Conservation (phyloP, 345 rosid species). For the Camelina laxa region DNA sequence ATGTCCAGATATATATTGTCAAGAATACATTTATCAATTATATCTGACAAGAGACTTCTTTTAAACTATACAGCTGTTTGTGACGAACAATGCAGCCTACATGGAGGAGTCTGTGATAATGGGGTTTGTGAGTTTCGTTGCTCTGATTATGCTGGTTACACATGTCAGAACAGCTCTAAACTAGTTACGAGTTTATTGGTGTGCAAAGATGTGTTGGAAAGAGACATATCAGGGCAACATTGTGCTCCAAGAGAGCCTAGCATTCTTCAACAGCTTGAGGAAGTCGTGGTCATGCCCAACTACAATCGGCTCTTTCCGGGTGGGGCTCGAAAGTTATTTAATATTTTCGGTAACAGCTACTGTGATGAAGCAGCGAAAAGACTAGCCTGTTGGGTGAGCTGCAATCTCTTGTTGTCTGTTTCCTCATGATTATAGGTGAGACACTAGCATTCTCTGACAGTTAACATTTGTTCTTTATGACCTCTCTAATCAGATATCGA, state of each 20-base stretch:
- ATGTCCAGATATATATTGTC: constrained; percentile 4
- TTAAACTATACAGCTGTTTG: constrained; percentile 71
- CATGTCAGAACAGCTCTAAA: constrained; percentile 94
- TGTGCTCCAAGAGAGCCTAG: constrained; percentile 97
- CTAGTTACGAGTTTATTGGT: constrained; percentile 81
- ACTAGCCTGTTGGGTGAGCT: constrained; percentile 94
- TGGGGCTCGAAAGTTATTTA: constrained; percentile 84
- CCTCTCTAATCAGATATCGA: constrained; percentile 72
- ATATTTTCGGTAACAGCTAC: constrained; percentile 73
- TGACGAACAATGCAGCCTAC: constrained; percentile 97
- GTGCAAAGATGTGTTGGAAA: constrained; percentile 84
- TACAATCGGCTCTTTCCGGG: constrained; percentile 87
- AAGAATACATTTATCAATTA: not conserved
- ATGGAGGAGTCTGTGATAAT: constrained; percentile 99
- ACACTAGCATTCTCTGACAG: constrained; percentile 1
- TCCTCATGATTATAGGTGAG: not conserved
- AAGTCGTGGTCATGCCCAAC: constrained; percentile 96
- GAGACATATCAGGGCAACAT: constrained; percentile 75
- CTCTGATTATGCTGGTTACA: constrained; percentile 98
- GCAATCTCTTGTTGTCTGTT: not conserved
- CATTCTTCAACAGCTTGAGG: constrained; percentile 93
- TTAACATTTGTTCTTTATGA: constrained; percentile 9
- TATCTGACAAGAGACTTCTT: not conserved
- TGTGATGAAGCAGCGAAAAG: constrained; percentile 90
- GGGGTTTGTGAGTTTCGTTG: constrained; percentile 99